Conservation (phyloP, 2,329 filamentous ascomycete genomes). For the Cordyceps tenuipes region DNA sequence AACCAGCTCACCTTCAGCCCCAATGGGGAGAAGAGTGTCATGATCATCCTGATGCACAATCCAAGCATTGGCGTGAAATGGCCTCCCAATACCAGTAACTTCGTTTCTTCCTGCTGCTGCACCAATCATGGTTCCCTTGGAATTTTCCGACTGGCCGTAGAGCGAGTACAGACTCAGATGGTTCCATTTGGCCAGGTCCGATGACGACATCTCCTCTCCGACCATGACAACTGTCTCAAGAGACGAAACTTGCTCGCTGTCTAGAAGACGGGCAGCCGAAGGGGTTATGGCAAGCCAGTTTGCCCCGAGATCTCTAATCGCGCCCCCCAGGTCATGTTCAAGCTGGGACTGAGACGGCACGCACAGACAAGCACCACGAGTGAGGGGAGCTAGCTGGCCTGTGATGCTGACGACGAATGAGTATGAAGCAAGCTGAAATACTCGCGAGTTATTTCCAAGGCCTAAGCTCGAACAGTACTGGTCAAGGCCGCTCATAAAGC, state of each 20-base stretch:
- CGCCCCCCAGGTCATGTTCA: neutral
- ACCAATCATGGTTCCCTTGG: constrained; percentile 2
- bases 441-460: neutral
- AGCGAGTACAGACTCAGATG: constrained; percentile 5
- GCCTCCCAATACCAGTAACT: neutral
- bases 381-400: neutral
- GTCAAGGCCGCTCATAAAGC: constrained; percentile 1
- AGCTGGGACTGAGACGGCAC: neutral
- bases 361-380: neutral
- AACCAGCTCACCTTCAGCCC: neutral
- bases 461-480: neutral
- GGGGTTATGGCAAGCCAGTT: neutral
- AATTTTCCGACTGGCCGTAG: constrained; percentile 2
- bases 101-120: neutral
- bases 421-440: neutral
- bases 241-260: neutral
- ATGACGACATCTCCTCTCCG: neutral
- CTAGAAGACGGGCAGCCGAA: neutral
- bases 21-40: neutral
- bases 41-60: neutral
- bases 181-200: neutral
- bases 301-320: neutral
- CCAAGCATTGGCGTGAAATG: neutral
- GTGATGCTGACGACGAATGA: constrained; percentile 6
- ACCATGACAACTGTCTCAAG: constrained; percentile 1